Conservation (phyloP, 1,284 basidiomycete species). For the Pseudomicrostroma phylloplanum region DNA sequence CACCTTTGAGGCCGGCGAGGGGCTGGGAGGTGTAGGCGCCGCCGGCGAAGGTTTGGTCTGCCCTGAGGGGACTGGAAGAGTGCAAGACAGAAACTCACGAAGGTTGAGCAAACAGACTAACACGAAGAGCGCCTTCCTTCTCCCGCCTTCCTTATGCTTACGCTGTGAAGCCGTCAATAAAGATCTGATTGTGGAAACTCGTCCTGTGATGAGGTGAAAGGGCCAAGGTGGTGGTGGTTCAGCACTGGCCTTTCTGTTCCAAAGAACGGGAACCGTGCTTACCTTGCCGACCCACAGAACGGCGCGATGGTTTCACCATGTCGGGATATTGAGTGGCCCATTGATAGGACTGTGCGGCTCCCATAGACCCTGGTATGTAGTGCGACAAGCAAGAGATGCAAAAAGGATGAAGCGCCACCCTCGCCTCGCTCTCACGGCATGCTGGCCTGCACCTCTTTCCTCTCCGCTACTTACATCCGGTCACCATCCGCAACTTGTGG, state of each 20-base stretch:
- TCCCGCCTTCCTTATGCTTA: too few relatives aligned
- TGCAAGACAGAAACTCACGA: not conserved
- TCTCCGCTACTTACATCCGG: slow-evolving; percentile 17
- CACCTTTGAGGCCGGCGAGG: slow-evolving; percentile 24
- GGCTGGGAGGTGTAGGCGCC: slow-evolving; percentile 15
- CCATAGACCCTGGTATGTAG: slow-evolving; percentile 23
- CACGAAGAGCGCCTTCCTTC: too few relatives aligned
- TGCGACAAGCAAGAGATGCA: too few relatives aligned
- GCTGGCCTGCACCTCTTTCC: not conserved
- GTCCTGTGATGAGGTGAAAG: not conserved
- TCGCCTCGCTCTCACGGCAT: not conserved
- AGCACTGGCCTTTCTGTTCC: too few relatives aligned
- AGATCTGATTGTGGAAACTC: not conserved
- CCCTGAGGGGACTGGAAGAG: slow-evolving; percentile 10
- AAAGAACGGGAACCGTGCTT: too few relatives aligned
- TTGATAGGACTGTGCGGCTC: slow-evolving; percentile 29
- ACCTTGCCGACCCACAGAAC: slow-evolving; percentile 33
- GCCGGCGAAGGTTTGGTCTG: slow-evolving; percentile 18
- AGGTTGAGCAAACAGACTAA: not conserved
- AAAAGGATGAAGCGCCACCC: not conserved
- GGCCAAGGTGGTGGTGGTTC: too few relatives aligned
- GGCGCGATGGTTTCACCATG: slow-evolving; percentile 21
- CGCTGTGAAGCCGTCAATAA: not conserved
- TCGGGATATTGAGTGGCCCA: slow-evolving; percentile 33
- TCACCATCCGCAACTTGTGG: slow-evolving; percentile 20